Percentiles rank a stretch among this genome's conserved stretches.
Conservation (phyloP, 257 asterid species). For the Rehmannia glutinosa region DNA sequence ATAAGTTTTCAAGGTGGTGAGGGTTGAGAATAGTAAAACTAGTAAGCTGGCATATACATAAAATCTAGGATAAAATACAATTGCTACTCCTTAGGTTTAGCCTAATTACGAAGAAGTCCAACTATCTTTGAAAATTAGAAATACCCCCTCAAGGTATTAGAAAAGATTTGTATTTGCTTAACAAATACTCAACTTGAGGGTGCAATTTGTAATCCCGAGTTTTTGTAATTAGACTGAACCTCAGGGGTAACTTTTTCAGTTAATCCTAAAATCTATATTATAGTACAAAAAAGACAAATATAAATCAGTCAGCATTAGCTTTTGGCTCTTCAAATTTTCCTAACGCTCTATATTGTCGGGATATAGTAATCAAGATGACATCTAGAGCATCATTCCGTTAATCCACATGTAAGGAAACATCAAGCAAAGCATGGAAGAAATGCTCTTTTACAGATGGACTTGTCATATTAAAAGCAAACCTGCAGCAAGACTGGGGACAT, state of each 20-base stretch:
- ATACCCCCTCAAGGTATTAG: background rate
- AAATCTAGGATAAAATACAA: too few relatives aligned
- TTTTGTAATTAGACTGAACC: background rate
- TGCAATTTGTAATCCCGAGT: background rate
- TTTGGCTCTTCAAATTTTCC: background rate
- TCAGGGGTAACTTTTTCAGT: background rate
- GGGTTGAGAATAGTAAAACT: slow-evolving; percentile 2
- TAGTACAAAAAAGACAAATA: background rate
- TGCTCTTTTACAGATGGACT: background rate
- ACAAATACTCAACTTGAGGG: background rate
- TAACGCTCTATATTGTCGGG: background rate
- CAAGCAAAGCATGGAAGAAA: background rate
- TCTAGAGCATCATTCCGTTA: background rate
- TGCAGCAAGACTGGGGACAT: slow-evolving; percentile 91
- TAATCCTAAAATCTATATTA: background rate
- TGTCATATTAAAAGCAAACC: slow-evolving; percentile 34
- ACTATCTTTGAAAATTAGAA: background rate
- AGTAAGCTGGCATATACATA: slow-evolving; percentile 58
- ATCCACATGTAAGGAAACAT: background rate
- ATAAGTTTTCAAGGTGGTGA: slow-evolving; percentile 14
- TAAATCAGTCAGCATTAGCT: background rate
- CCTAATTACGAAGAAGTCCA: background rate
- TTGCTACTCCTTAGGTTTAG: background rate
- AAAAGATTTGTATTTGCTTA: background rate
- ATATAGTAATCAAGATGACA: background rate